Evolutionary conservation across 805 yeast genomes (phyloP).

Genomic region (Yamadazyma insecticola): DNA sequence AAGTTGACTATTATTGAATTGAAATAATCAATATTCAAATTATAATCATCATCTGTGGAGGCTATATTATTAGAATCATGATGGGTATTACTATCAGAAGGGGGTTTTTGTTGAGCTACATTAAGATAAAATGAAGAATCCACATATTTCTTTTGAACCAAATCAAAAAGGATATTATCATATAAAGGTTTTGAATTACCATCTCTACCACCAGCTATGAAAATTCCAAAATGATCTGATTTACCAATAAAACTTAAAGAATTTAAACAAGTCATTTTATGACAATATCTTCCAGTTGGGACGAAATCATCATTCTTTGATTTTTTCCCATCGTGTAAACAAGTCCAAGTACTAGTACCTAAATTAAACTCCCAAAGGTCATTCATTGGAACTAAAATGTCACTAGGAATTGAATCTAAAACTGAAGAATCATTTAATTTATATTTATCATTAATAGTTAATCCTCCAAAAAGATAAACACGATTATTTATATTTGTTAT

Average conservation of each 20-base stretch:
- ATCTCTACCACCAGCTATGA: constrained; percentile 53
- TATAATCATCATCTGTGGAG: constrained; percentile 13
- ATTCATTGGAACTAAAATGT: constrained; percentile 43
- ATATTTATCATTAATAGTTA: constrained; percentile 22
- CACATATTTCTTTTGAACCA: constrained; percentile 35
- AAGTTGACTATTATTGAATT: constrained; percentile 31
- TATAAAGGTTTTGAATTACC: constrained; percentile 24
- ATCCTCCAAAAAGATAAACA: constrained; percentile 64
- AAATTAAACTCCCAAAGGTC: constrained; percentile 70
- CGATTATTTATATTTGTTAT: constrained; percentile 46
- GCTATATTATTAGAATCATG: constrained; percentile 13
- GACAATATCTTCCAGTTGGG: constrained; percentile 47
- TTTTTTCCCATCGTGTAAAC: constrained; percentile 26
- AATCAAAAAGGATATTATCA: constrained; percentile 40
- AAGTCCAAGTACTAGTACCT: constrained; percentile 48
- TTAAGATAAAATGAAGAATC: no score
- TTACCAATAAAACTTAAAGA: constrained; percentile 32
- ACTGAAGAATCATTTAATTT: constrained; percentile 4
- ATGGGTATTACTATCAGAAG: no score
- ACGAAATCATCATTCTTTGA: constrained; percentile 14
- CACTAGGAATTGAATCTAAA: constrained; percentile 8
- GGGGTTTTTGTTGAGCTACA: no score
- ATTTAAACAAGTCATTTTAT: constrained; percentile 41
- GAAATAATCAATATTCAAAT: constrained; percentile 25
- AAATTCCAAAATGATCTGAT: constrained; percentile 43